These are phyloP conservation scores for Zygosaccharomyces pseudobailii DNA, from an alignment of 1,139 yeast genomes.

Conservation along the genomic window DNA sequence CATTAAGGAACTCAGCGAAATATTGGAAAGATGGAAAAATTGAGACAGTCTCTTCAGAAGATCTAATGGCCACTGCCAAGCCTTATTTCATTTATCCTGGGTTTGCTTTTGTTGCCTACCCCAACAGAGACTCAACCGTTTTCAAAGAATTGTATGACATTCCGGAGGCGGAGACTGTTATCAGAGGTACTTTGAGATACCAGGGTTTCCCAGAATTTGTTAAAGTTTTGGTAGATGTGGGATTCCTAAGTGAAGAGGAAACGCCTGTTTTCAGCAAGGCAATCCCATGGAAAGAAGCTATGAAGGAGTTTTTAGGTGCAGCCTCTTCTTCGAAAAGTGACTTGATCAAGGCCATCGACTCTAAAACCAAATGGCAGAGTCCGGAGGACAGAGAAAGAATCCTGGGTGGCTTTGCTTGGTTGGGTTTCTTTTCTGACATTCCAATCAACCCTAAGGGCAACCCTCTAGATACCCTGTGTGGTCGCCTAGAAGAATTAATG, in stretches of 20 bases:
- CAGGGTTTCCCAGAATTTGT: conserved; percentile 99
- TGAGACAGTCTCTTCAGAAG: conserved; percentile 78
- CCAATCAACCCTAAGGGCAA: conserved; percentile 83
- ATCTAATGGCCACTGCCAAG: conserved; percentile 90
- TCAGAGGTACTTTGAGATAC: conserved; percentile 95
- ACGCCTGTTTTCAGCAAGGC: conserved; percentile 53
- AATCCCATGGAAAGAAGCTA: conserved; percentile 84
- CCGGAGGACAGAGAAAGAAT: conserved; percentile 82
- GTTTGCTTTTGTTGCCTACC: conserved; percentile 89
- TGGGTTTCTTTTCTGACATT: conserved; percentile 80
- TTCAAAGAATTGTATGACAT: conserved; percentile 87
- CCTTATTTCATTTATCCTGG: conserved; percentile 97
- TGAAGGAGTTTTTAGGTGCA: conserved; percentile 71
- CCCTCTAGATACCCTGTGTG: conserved; percentile 94
- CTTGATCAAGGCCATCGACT: conserved; percentile 66
- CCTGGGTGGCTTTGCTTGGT: conserved; percentile 86
- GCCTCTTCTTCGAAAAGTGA: conserved; percentile 65
- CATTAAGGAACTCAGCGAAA: conserved; percentile 88
- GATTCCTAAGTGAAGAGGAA: conserved; percentile 78
- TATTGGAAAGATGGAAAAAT: conserved; percentile 83
- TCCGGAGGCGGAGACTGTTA: conserved; percentile 95
- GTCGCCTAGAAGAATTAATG: conserved; percentile 91
- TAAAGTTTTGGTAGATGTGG: conserved; percentile 90
- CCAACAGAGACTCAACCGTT: conserved; percentile 95
- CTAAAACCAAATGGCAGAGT: conserved; percentile 75